Conservation (phyloP, 2,329 filamentous ascomycete species). For the Scedosporium minutisporum region DNA sequence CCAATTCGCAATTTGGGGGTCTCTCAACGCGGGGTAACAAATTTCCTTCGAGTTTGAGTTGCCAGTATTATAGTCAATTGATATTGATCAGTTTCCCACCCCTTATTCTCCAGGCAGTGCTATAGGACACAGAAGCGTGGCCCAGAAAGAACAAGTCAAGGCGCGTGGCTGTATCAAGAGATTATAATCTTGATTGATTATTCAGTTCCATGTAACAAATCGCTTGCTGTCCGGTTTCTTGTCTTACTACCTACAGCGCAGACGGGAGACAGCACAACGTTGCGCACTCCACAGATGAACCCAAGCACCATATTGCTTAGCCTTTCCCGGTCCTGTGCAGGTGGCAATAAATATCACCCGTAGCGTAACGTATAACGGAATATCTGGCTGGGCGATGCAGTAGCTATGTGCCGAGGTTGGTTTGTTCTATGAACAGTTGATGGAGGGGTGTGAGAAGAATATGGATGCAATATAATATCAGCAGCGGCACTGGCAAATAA, state of each 20-base stretch:
- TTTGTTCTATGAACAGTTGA: not conserved
- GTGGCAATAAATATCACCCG: not conserved
- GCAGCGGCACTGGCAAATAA: not conserved
- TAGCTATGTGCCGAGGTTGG: not conserved
- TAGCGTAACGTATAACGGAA: not conserved
- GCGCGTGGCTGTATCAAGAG: not conserved
- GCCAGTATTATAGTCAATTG: too few species aligned
- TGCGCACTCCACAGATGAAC: not conserved
- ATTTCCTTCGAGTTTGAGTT: not conserved
- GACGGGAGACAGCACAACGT: not conserved
- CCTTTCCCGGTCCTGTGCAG: not conserved
- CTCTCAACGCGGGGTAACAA: not conserved
- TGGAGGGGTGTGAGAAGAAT: not conserved
- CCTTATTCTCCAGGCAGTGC: too few species aligned
- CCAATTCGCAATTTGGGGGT: not conserved
- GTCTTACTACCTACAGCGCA: not conserved
- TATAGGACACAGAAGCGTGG: not conserved
- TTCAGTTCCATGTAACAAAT: not conserved
- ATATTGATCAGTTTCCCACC: too few species aligned
- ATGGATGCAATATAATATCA: not conserved
- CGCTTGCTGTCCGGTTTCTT: not conserved
- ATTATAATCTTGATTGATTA: not conserved
- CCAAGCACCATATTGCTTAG: not conserved
- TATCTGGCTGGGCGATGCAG: not conserved
- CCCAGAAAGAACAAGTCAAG: not conserved